These are phyloP conservation scores for Heteromeles arbutifolia DNA, from an alignment of 306 rosid species.

Conservation along the genomic window DNA sequence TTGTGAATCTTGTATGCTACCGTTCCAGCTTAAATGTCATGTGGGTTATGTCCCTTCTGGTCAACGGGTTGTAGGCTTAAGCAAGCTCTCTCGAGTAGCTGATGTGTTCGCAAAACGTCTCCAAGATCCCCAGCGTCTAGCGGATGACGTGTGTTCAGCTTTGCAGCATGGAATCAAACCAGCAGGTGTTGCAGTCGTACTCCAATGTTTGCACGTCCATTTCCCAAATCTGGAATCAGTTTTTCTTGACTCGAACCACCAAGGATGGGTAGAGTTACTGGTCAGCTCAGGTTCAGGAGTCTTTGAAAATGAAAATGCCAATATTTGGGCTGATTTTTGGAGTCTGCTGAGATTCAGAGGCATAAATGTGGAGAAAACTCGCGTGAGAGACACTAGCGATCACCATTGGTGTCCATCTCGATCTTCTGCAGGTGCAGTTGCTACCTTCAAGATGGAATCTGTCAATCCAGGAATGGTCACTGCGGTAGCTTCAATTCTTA, in stretches of 20 bases:
- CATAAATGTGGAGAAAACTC: slow-evolving; percentile 27
- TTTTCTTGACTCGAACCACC: slow-evolving; percentile 49
- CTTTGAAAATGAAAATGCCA: slow-evolving; percentile 52
- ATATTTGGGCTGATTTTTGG: slow-evolving; percentile 62
- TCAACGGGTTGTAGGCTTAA: slow-evolving; percentile 78
- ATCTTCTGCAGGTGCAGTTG: slow-evolving; percentile 27
- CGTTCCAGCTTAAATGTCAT: slow-evolving; percentile 86
- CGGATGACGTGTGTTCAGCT: slow-evolving; percentile 48
- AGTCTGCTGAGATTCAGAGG: slow-evolving; percentile 74
- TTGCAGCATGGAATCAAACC: slow-evolving; percentile 66
- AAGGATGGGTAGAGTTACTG: slow-evolving; percentile 53
- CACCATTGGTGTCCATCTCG: slow-evolving; percentile 71
- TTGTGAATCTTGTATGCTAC: slow-evolving; percentile 95
- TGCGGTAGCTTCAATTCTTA: slow-evolving; percentile 70
- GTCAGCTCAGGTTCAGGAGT: slow-evolving; percentile 78
- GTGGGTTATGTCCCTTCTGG: slow-evolving; percentile 87
- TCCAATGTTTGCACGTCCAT: slow-evolving; percentile 69
- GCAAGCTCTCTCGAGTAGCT: slow-evolving; percentile 86
- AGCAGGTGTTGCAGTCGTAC: slow-evolving; percentile 75
- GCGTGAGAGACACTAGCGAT: slow-evolving; percentile 25
- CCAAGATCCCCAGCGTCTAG: slow-evolving; percentile 71
- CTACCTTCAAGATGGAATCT: slow-evolving; percentile 37
- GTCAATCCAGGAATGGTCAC: slow-evolving; percentile 46
- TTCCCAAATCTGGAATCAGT: slow-evolving; percentile 58
- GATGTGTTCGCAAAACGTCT: slow-evolving; percentile 53